These are phyloP conservation scores for Akebia trifoliata DNA, from an alignment of 164 flowering plant genomes.

Conservation along the genomic window DNA sequence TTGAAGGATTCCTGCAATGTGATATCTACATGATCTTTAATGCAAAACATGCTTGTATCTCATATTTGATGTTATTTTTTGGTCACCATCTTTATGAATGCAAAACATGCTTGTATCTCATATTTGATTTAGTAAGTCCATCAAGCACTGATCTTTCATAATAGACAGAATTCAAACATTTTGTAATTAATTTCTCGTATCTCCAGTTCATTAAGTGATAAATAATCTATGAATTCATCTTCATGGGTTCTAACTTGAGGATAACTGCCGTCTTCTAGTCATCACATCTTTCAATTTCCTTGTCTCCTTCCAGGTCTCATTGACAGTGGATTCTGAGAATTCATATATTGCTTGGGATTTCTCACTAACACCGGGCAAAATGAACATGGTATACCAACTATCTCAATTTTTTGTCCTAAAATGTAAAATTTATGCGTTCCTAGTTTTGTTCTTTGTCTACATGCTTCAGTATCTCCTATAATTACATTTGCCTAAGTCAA, in stretches of 20 bases:
- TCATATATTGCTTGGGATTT: constrained; percentile 99
- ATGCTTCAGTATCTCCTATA: too few species aligned
- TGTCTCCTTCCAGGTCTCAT: constrained; percentile 44
- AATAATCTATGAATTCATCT: not conserved
- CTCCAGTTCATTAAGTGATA: not conserved
- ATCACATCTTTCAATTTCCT: not conserved
- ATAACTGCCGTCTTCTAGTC: not conserved
- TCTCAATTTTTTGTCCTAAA: too few species aligned
- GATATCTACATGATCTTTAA: not conserved
- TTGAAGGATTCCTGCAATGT: not conserved
- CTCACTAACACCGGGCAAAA: constrained; percentile 68
- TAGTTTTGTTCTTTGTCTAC: not conserved
- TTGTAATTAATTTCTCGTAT: not conserved
- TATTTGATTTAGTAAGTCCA: not conserved
- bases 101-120: not conserved
- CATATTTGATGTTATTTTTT: not conserved
- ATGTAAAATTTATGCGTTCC: too few species aligned
- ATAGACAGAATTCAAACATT: not conserved
- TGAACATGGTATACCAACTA: constrained; percentile 48
- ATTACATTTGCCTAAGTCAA: too few species aligned
- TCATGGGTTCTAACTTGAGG: not conserved
- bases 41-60: not conserved
- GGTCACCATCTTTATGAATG: not conserved
- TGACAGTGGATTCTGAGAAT: constrained; percentile 73
- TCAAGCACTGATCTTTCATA: not conserved